Percentiles rank a stretch among this genome's conserved stretches.
These are phyloP conservation scores for Pseudozyma tsukubaensis DNA, from an alignment of 1,284 basidiomycete genomes.

Conservation along the genomic window DNA sequence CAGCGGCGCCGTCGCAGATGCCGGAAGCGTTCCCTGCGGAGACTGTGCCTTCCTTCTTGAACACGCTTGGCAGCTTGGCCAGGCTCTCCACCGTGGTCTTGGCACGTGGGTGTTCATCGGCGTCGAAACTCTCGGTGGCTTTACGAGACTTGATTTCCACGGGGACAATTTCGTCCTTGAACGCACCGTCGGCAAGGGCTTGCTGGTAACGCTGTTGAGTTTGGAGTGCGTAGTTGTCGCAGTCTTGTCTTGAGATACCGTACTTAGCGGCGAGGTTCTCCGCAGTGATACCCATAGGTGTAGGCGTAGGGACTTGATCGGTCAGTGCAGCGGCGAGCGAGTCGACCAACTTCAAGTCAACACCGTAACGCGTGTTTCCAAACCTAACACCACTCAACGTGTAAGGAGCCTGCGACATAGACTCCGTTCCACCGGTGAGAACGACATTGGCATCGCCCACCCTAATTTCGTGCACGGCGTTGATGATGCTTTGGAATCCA, in stretches of 20 bases:
- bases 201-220: constrained; percentile 68
- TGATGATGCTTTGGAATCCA: constrained; percentile 92
- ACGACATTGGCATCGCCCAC: constrained; percentile 87
- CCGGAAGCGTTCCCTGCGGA: constrained; percentile 96
- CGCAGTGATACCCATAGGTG: constrained; percentile 78
- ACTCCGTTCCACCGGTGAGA: constrained; percentile 95
- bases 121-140: constrained; percentile 56
- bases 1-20: constrained; percentile 96
- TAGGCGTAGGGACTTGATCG: constrained; percentile 72
- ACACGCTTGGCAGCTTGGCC: constrained; percentile 84
- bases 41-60: constrained; percentile 88
- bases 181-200: constrained; percentile 71
- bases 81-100: constrained; percentile 92
- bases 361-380: constrained; percentile 70
- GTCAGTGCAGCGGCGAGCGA: constrained; percentile 72
- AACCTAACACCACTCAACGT: constrained; percentile 69
- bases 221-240: constrained; percentile 74
- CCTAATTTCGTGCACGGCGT: constrained; percentile 89
- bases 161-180: constrained; percentile 69
- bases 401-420: constrained; percentile 91
- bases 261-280: constrained; percentile 87
- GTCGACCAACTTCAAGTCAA: constrained; percentile 74
- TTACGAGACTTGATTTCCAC: constrained; percentile 68
- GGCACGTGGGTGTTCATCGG: constrained; percentile 75
- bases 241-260: constrained; percentile 83